These are phyloP conservation scores for Arthrobotrys megalospora DNA, from an alignment of 2,329 filamentous ascomycete species.

Conservation along the genomic window DNA sequence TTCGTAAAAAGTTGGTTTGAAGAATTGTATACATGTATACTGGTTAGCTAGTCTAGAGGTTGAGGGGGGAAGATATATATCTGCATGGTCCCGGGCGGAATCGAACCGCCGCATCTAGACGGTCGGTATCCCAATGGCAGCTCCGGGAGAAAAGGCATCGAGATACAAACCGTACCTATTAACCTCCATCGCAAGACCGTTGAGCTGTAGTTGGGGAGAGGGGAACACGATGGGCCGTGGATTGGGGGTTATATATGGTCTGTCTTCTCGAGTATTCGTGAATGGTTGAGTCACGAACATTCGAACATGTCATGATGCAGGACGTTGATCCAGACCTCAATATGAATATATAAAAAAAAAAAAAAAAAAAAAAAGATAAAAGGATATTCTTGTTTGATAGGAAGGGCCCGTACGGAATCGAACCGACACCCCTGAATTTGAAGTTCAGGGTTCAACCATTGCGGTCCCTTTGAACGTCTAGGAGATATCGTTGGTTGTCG, in stretches of 20 bases:
- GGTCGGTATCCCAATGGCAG: background rate
- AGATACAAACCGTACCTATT: no score
- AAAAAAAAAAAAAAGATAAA: conserved; percentile 1
- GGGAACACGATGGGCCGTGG: background rate
- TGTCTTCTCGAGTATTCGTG: no score
- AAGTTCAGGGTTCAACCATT: background rate
- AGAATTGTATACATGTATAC: no score
- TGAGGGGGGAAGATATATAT: background rate
- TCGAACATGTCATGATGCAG: no score
- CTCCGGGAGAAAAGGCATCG: no score
- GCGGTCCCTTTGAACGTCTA: background rate
- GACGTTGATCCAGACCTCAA: no score
- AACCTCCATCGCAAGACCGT: no score
- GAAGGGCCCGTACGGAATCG: conserved; percentile 32
- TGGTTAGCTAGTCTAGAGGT: no score
- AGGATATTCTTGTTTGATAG: background rate
- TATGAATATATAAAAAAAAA: background rate
- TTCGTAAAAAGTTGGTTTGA: no score
- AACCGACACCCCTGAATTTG: conserved; percentile 21
- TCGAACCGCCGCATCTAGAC: background rate
- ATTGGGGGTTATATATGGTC: no score
- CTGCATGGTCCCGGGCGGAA: background rate
- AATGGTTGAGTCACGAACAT: no score
- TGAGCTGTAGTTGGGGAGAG: background rate
- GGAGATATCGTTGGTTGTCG: background rate